Evolutionary conservation across 106 monocot genomes (phyloP).

Genomic region (Hemerocallis citrina): DNA sequence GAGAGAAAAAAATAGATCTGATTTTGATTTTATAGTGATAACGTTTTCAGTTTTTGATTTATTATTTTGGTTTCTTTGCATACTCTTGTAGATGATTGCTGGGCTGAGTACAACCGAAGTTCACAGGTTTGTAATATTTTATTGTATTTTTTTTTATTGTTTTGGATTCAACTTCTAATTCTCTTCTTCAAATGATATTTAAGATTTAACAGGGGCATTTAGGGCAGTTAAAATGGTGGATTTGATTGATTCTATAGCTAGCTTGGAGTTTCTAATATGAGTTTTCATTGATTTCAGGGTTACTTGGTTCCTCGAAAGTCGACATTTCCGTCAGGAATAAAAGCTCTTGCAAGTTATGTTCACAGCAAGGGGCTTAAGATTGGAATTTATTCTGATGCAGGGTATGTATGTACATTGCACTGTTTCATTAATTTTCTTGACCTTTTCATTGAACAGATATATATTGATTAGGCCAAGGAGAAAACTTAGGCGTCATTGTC

Average conservation of each 20-base stretch:
- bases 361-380: conserved; percentile 73
- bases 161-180: background rate
- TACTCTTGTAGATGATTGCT: conserved; percentile 77
- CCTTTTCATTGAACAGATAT: background rate
- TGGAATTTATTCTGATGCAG: conserved; percentile 78
- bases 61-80: too few relatives aligned
- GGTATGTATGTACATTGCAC: conserved; percentile 22
- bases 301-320: conserved; percentile 41
- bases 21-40: background rate
- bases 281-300: conserved; percentile 32
- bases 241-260: too few relatives aligned
- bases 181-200: background rate
- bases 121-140: conserved; percentile 24
- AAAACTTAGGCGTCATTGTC: background rate
- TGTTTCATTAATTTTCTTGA: background rate
- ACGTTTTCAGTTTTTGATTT: background rate
- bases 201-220: background rate
- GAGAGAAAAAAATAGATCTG: too few relatives aligned
- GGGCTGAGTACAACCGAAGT: conserved; percentile 55
- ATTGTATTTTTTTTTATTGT: background rate
- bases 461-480: background rate
- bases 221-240: too few relatives aligned
- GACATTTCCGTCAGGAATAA: conserved; percentile 78
- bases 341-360: conserved; percentile 76
- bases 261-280: too few relatives aligned